phyloP scores from a whole-genome alignment of 1,139 yeast species.

The Casaregolazyma suthepensis region DNA sequence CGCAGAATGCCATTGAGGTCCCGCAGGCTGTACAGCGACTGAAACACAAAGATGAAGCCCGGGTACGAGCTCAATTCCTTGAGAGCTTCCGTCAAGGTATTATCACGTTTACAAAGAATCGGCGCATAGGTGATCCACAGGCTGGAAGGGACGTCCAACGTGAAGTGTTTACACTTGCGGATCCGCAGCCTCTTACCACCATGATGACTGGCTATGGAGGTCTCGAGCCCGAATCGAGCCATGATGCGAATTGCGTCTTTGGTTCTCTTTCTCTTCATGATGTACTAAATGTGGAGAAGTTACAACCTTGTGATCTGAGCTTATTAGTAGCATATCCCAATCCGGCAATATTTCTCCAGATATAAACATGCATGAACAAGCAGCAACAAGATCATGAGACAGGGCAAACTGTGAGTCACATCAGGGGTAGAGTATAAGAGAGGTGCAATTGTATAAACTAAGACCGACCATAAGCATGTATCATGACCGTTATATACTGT shows the following conservation, averaged over 20 bases:
- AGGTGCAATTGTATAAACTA: not conserved
- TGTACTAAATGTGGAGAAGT: not conserved
- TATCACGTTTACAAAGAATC: not conserved
- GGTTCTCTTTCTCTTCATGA: not conserved
- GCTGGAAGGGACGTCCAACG: not conserved
- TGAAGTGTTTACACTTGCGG: not conserved
- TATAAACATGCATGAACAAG: not conserved
- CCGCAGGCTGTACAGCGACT: conserved; percentile 3
- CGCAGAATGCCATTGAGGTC: conserved; percentile 1
- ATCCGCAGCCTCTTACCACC: not conserved
- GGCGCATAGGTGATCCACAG: not conserved
- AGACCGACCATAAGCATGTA: not conserved
- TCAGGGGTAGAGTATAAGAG: no score
- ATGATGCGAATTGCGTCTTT: not conserved
- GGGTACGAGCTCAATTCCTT: not conserved
- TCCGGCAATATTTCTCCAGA: not conserved
- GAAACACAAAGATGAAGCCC: conserved; percentile 4
- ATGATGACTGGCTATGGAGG: not conserved
- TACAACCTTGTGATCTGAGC: not conserved
- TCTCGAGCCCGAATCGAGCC: not conserved
- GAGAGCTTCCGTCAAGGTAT: not conserved
- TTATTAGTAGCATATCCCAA: not conserved
- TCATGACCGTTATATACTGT: not conserved
- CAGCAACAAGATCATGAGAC: not conserved
- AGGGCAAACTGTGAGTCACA: no score